Percentiles rank a stretch among this genome's conserved stretches.
These are phyloP conservation scores for Colletotrichum filicis DNA, from an alignment of 2,329 filamentous ascomycete genomes.

Conservation along the genomic window DNA sequence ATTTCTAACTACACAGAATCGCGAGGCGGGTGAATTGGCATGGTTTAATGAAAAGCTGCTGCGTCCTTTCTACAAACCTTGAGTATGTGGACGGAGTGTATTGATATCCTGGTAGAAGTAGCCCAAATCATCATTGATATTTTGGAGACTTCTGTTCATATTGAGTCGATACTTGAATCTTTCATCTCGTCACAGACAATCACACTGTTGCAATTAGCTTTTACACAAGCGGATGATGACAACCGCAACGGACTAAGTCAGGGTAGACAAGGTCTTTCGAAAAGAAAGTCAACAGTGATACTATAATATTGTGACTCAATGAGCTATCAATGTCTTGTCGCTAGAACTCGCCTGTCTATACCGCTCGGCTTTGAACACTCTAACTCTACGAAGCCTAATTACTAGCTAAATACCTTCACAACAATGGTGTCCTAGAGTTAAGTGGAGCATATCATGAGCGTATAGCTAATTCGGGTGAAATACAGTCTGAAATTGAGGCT, in stretches of 20 bases:
- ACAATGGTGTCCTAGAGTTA: neutral
- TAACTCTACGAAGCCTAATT: neutral
- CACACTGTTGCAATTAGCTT: neutral
- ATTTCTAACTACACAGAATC: neutral
- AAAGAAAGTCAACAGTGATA: neutral
- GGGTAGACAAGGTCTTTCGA: neutral
- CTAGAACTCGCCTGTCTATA: neutral
- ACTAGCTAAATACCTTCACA: too few species aligned
- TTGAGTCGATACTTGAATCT: neutral
- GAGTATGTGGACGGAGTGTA: neutral
- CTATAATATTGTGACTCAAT: too few species aligned
- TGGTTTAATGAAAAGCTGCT: neutral
- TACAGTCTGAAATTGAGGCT: too few species aligned
- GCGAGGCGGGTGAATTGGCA: too few species aligned
- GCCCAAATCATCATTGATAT: neutral
- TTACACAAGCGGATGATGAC: neutral
- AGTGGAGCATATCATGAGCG: neutral
- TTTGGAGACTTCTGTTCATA: neutral
- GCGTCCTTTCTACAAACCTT: neutral
- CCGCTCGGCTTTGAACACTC: neutral
- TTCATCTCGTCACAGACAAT: neutral
- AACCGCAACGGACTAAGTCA: neutral
- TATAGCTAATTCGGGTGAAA: neutral
- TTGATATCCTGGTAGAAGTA: neutral
- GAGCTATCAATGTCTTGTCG: neutral